Percentiles rank a stretch among this genome's conserved stretches.
Conservation (phyloP, 2,329 filamentous ascomycete genomes). For the Blumeria graminis region DNA sequence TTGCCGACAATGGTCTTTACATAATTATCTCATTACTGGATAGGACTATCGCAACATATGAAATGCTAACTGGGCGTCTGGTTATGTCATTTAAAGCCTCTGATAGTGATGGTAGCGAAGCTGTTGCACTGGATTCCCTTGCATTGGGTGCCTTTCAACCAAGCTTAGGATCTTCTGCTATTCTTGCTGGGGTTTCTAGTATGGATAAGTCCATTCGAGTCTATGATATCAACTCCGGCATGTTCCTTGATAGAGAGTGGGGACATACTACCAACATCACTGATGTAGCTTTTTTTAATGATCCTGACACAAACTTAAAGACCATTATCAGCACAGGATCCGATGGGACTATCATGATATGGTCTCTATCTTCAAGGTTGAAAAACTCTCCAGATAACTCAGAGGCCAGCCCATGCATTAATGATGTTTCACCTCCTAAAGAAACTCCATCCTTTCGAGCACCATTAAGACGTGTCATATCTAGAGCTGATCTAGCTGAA, state of each 20-base stretch:
- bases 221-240: constrained; percentile 57
- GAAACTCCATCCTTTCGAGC: constrained; percentile 30
- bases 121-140: constrained; percentile 62
- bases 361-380: constrained; percentile 17
- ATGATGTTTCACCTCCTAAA: constrained; percentile 17
- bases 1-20: constrained; percentile 26
- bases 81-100: constrained; percentile 57
- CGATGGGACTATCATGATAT: constrained; percentile 68
- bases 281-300: constrained; percentile 48
- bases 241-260: constrained; percentile 69
- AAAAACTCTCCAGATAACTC: constrained; percentile 7
- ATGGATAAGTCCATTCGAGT: constrained; percentile 88
- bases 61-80: constrained; percentile 42
- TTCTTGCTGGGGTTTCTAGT: constrained; percentile 72
- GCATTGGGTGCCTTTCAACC: constrained; percentile 34
- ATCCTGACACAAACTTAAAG: constrained; percentile 26
- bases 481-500: constrained; percentile 64
- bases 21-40: constrained; percentile 36
- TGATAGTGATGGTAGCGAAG: constrained; percentile 57
- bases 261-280: constrained; percentile 89
- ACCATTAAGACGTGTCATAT: constrained; percentile 65
- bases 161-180: constrained; percentile 27
- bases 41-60: constrained; percentile 34
- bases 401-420: constrained; percentile 4
- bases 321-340: constrained; percentile 50